Evolutionary conservation across 78 protist genomes (phyloP).

Genomic region (Cyanophora paradoxa): DNA sequence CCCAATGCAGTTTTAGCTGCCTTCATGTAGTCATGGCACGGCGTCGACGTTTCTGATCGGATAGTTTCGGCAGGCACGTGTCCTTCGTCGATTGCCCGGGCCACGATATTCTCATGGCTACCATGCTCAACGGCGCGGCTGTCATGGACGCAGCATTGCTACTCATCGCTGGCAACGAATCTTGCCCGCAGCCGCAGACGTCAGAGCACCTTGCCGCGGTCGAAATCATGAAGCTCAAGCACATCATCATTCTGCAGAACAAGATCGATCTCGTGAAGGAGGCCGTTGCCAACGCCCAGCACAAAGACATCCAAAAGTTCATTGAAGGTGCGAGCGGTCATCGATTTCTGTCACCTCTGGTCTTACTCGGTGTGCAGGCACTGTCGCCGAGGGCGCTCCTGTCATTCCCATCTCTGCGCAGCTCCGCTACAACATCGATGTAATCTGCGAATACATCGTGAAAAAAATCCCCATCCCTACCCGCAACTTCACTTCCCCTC

Average conservation of each 20-base stretch:
- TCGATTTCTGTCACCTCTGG: background rate
- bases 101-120: conserved; percentile 99
- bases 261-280: conserved; percentile 97
- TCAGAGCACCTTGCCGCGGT: conserved; percentile 99
- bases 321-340: conserved; percentile 54
- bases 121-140: conserved; percentile 99
- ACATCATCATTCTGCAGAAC: conserved; percentile 99
- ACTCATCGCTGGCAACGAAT: conserved; percentile 96
- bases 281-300: conserved; percentile 74
- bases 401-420: conserved; percentile 99
- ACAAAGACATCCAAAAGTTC: conserved; percentile 82
- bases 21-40: too few species aligned
- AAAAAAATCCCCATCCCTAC: conserved; percentile 81
- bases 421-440: conserved; percentile 95
- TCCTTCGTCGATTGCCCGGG: conserved; percentile 82
- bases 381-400: conserved; percentile 95
- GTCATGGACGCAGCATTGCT: conserved; percentile 99
- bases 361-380: conserved; percentile 33
- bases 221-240: conserved; percentile 93
- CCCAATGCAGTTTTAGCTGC: too few species aligned
- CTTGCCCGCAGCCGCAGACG: conserved; percentile 99
- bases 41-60: too few species aligned
- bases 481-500: conserved; percentile 87
- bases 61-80: conserved; percentile 25
- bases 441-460: conserved; percentile 88